Evolutionary conservation across 2,329 filamentous ascomycete genomes (phyloP).

Genomic region (Dryadomyces quercus-mongolicae): DNA sequence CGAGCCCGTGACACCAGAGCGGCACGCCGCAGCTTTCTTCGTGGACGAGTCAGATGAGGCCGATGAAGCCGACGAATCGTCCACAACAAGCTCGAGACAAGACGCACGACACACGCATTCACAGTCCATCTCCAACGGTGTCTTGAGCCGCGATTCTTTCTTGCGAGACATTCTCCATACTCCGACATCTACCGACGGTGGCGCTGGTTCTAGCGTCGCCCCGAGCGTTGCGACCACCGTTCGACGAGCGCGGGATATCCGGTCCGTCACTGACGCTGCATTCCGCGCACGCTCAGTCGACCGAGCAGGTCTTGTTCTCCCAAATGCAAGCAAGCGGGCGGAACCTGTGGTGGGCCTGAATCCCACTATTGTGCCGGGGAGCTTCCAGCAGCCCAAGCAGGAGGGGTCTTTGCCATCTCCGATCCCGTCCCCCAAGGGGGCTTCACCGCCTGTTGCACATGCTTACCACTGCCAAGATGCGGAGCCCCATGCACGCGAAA

Average conservation of each 20-base stretch:
- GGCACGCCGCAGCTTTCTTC: constrained; percentile 20
- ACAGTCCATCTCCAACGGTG: constrained; percentile 31
- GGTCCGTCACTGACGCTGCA: constrained; percentile 27
- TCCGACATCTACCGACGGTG: constrained; percentile 27
- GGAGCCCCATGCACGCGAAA: background rate
- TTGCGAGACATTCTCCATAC: constrained; percentile 21
- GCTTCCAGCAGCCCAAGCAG: constrained; percentile 24
- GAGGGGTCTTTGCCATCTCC: background rate
- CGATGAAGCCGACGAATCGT: constrained; percentile 4
- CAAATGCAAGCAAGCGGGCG: constrained; percentile 50
- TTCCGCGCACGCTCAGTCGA: constrained; percentile 53
- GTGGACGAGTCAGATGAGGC: constrained; percentile 7
- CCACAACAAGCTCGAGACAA: constrained; percentile 1
- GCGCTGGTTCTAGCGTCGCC: background rate
- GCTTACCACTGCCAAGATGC: constrained; percentile 19
- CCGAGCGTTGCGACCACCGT: constrained; percentile 10
- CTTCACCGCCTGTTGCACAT: constrained; percentile 32
- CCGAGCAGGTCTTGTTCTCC: constrained; percentile 38
- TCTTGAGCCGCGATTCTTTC: constrained; percentile 27
- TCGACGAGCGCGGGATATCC: constrained; percentile 29
- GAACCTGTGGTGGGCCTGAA: constrained; percentile 52
- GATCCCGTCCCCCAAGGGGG: constrained; percentile 14
- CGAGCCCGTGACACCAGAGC: constrained; percentile 7
- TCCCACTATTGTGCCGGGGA: constrained; percentile 49
- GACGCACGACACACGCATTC: constrained; percentile 29